Conservation (phyloP, 495 filamentous ascomycete species). For the Neurospora sp. region DNA sequence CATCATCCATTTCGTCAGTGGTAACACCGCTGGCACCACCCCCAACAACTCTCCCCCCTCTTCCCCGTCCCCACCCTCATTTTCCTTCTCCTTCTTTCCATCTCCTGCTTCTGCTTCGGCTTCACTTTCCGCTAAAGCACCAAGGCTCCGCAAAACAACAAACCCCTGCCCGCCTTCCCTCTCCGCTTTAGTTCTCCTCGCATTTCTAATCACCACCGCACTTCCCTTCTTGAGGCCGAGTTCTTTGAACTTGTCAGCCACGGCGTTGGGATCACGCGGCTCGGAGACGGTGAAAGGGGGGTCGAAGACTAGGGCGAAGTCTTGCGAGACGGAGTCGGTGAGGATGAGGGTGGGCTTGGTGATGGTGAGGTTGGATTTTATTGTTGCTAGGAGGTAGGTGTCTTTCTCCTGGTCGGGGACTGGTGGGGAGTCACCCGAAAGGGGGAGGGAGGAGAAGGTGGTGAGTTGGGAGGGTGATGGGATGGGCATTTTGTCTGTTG, state of each 20-base stretch:
- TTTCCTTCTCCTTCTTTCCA: constrained; percentile 19
- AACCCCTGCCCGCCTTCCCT: constrained; percentile 26
- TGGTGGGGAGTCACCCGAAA: background rate
- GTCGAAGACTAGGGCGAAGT: constrained; percentile 33
- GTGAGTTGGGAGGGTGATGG: constrained; percentile 7
- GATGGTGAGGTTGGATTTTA: constrained; percentile 39
- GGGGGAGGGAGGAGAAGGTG: constrained; percentile 5
- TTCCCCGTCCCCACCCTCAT: constrained; percentile 13
- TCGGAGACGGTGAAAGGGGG: constrained; percentile 21
- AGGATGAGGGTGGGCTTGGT: constrained; percentile 36
- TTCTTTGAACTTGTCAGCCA: constrained; percentile 9
- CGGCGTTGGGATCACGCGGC: background rate
- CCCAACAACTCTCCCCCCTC: constrained; percentile 16
- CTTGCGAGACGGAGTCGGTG: constrained; percentile 16
- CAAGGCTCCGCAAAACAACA: constrained; percentile 17
- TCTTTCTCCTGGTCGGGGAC: background rate
- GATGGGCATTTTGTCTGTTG: background rate
- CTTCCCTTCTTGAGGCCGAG: constrained; percentile 22
- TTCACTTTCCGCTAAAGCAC: constrained; percentile 7
- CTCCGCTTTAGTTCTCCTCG: constrained; percentile 18
- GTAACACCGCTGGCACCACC: constrained; percentile 21
- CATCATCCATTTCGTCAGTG: constrained; percentile 22
- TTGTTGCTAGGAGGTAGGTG: constrained; percentile 32
- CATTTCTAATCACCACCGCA: constrained; percentile 25
- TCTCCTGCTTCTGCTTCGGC: constrained; percentile 12